phyloP scores from a whole-genome alignment of 345 rosid species.

The Rhodamnia argentea region DNA sequence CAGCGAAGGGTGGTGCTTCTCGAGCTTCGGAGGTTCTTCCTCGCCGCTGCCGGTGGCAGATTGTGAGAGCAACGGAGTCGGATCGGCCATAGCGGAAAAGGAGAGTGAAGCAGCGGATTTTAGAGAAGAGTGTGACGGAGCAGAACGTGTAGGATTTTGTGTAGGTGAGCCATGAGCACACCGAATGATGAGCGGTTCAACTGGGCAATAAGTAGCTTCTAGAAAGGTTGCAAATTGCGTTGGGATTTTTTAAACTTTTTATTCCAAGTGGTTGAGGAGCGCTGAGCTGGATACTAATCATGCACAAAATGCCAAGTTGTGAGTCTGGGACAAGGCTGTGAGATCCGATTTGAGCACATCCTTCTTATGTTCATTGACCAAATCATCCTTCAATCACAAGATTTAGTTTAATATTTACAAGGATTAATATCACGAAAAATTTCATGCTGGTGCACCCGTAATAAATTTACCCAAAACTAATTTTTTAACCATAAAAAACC shows the following conservation, averaged over 20 bases:
- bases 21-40: neutral
- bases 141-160: neutral
- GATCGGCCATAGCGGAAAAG: neutral
- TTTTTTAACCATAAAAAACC: too few species aligned
- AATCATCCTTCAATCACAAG: neutral
- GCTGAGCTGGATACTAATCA: neutral
- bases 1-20: conserved; percentile 13
- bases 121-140: neutral
- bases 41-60: neutral
- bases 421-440: too few species aligned
- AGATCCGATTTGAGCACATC: neutral
- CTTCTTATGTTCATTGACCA: neutral
- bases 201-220: neutral
- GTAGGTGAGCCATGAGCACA: neutral
- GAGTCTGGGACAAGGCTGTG: neutral
- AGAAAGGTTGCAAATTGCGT: neutral
- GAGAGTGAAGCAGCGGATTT: neutral
- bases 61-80: neutral
- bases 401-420: neutral
- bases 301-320: neutral
- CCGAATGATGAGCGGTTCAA: neutral
- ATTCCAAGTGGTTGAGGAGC: neutral
- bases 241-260: neutral
- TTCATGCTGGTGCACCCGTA: too few species aligned
- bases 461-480: too few species aligned